Evolutionary conservation across 1,139 yeast species (phyloP), one percentile per base, ranked within the genome.

Genomic region (Debaryomyces sp.): DNA sequence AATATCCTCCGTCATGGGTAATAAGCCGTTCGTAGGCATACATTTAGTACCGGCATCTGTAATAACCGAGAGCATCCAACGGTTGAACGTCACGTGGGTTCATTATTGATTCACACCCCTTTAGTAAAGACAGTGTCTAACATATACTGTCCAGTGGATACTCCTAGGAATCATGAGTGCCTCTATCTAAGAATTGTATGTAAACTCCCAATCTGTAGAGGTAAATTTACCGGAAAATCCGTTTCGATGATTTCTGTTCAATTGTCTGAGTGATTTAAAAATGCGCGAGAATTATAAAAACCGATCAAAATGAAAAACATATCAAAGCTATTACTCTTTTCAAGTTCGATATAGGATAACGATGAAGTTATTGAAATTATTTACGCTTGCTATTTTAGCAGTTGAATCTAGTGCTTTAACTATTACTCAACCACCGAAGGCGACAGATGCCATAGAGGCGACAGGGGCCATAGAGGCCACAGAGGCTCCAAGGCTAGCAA

Each of bases 401-500:
- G 43, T 54, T 5, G 48, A 49, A 13, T 56, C 46, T 5, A 43
- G 45, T 30, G 56, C 55, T 13, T 44, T 45, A 3, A 53, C 54
- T 53, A 24, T 26, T 22, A 50, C 53, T 6, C 44, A 50, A 15
- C 53, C 50, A 7, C 48, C 54, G 18, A 46, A 51, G 34, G 38
- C 50, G 34, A 48, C 55, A 10, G 48, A 24, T 7, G 40, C 44
- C 4, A 18, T 18, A 17, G 47, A 51, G 36, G 38, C 49, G 32
- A 47, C 54, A n/a, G 48, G 18, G 9, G 40, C 44, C 21, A 18
- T 4, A 15, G 47, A 51, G 36, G 38, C 50, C 36, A 48, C 55
- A n/a, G 48, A 24, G 9, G 40, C 44, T 12, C 49, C 53, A 29
- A 29, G 44, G 49, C 50, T 67, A 23, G 61, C 62, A 34, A 74